These are phyloP conservation scores for Arthromyces matolae DNA, from an alignment of 768 basidiomycete genomes.

Conservation along the genomic window DNA sequence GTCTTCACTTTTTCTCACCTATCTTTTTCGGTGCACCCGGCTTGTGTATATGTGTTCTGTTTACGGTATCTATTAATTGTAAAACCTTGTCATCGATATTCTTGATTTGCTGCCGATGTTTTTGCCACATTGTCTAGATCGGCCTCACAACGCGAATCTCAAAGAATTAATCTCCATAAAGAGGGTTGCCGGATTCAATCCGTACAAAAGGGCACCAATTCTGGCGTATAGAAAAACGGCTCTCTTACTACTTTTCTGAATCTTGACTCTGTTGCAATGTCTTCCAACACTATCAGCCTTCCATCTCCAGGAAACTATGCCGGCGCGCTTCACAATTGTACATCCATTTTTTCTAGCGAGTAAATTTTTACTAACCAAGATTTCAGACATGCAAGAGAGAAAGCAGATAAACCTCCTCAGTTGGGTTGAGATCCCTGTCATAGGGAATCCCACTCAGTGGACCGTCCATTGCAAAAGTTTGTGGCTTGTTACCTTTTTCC, in stretches of 20 bases:
- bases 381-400: slow-evolving; percentile 17
- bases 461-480: slow-evolving; percentile 20
- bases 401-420: slow-evolving; percentile 16
- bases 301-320: slow-evolving; percentile 16
- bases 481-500: neutral
- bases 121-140: neutral
- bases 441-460: slow-evolving; percentile 11
- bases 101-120: no score
- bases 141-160: neutral
- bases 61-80: no score
- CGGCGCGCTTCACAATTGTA: slow-evolving; percentile 18
- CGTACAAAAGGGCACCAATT: neutral
- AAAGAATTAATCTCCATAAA: neutral
- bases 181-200: slow-evolving; percentile 5
- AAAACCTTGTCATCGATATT: no score
- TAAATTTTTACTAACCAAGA: neutral
- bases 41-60: no score
- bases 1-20: no score
- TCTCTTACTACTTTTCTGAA: neutral
- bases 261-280: slow-evolving; percentile 15
- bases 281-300: slow-evolving; percentile 8
- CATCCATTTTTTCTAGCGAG: neutral
- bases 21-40: no score
- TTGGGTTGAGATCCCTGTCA: slow-evolving; percentile 15
- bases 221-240: no score